Evolutionary conservation across 2,329 filamentous ascomycete species (phyloP).

Genomic region (Verticillium nubilum): DNA sequence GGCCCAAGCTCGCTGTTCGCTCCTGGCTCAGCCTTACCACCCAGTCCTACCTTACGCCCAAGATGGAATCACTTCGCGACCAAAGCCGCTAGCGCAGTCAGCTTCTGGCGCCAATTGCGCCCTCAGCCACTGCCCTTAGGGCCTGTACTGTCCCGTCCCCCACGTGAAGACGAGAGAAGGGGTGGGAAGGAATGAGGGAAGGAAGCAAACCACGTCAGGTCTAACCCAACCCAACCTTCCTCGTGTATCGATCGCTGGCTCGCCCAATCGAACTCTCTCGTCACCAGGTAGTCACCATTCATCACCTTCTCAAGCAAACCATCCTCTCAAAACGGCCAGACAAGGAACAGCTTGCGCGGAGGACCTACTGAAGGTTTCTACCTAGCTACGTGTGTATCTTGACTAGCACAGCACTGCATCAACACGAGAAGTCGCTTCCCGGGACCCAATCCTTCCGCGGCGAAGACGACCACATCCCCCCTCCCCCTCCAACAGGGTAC

Average conservation of each 20-base stretch:
- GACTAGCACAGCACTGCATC: not conserved
- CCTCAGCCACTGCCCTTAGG: slow-evolving; percentile 13
- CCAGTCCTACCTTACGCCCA: no score
- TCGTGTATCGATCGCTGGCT: not conserved
- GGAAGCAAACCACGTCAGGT: not conserved
- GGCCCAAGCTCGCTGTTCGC: not conserved
- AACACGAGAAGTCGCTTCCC: not conserved
- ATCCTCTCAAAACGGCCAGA: no score
- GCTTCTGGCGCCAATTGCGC: slow-evolving; percentile 12
- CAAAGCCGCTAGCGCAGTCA: slow-evolving; percentile 14
- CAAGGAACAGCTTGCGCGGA: no score
- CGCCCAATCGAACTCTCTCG: no score
- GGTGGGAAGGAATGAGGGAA: not conserved
- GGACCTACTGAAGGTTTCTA: no score
- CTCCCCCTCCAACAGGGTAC: not conserved
- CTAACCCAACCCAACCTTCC: slow-evolving; percentile 10
- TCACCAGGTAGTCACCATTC: not conserved
- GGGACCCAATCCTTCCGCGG: not conserved
- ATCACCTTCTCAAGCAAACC: not conserved
- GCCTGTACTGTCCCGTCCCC: not conserved
- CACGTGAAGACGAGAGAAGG: not conserved
- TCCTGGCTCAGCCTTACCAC: slow-evolving; percentile 10
- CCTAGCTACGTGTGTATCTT: no score
- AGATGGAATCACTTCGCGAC: slow-evolving; percentile 1
- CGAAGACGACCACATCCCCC: not conserved